A percentile compares a stretch with the other conserved stretches of the same genome.
Evolutionary conservation across 441 rosid genomes (phyloP).

Genomic region (Monsonia emarginata): DNA sequence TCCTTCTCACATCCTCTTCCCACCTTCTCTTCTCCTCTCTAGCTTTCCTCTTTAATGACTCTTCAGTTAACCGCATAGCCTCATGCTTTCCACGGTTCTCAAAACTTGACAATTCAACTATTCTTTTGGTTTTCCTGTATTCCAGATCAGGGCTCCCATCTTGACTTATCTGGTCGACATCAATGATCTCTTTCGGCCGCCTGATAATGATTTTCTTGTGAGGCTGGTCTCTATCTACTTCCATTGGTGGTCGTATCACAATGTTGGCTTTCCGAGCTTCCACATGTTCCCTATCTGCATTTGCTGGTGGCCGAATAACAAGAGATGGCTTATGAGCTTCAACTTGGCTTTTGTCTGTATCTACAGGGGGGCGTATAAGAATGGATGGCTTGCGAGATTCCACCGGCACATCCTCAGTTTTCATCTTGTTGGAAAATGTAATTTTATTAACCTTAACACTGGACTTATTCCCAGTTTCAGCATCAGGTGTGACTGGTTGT

Average conservation of each 20-base stretch:
- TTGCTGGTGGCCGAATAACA: slow-evolving; percentile 33
- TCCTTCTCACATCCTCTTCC: slow-evolving; percentile 73
- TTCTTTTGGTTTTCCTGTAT: slow-evolving; percentile 68
- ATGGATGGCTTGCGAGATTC: slow-evolving; percentile 45
- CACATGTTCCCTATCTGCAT: slow-evolving; percentile 26
- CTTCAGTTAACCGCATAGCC: slow-evolving; percentile 30
- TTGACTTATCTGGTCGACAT: slow-evolving; percentile 61
- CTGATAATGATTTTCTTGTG: slow-evolving; percentile 72
- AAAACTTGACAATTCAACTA: slow-evolving; percentile 63
- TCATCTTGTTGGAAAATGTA: slow-evolving; percentile 58
- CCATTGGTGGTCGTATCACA: slow-evolving; percentile 67
- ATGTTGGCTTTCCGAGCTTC: slow-evolving; percentile 37
- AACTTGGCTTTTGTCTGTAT: slow-evolving; percentile 39
- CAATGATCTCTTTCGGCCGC: slow-evolving; percentile 64
- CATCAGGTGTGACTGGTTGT: slow-evolving; percentile 35
- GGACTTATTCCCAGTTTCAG: slow-evolving; percentile 46
- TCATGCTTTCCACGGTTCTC: slow-evolving; percentile 43
- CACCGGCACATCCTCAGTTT: slow-evolving; percentile 37
- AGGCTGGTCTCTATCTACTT: slow-evolving; percentile 46
- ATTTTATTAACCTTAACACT: slow-evolving; percentile 54
- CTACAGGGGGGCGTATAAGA: slow-evolving; percentile 43
- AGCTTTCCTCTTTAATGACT: slow-evolving; percentile 43
- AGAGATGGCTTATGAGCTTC: slow-evolving; percentile 55
- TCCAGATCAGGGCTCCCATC: slow-evolving; percentile 60
- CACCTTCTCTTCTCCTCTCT: slow-evolving; percentile 60